Evolutionary conservation across 2,329 filamentous ascomycete genomes (phyloP).

Genomic region (Calonectria pteridis): DNA sequence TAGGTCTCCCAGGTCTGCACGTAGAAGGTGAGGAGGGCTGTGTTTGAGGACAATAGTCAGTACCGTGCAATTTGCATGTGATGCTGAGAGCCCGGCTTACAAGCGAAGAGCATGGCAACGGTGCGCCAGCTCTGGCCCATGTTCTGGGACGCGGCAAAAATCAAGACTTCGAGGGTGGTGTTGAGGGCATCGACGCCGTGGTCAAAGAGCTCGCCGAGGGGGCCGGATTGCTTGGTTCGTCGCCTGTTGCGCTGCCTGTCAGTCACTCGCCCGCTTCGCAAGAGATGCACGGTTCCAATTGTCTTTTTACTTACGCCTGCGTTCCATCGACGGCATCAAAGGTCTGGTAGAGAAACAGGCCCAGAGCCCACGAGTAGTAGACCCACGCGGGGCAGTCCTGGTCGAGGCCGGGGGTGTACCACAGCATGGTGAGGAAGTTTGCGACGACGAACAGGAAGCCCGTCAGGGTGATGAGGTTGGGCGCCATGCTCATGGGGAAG

Average conservation of each 20-base stretch:
- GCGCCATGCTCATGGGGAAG: constrained; percentile 96
- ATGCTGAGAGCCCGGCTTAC: constrained; percentile 59
- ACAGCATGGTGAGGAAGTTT: constrained; percentile 92
- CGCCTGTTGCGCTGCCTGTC: constrained; percentile 62
- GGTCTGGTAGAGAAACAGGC: constrained; percentile 96
- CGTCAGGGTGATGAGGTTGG: constrained; percentile 87
- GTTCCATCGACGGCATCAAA: constrained; percentile 97
- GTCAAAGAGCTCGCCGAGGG: constrained; percentile 95
- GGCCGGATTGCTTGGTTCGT: constrained; percentile 91
- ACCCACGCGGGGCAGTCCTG: constrained; percentile 96
- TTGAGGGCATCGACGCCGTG: constrained; percentile 98
- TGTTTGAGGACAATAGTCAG: background rate
- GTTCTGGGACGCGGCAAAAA: constrained; percentile 94
- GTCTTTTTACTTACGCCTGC: constrained; percentile 77
- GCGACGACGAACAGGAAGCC: constrained; percentile 90
- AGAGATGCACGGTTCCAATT: too few relatives aligned
- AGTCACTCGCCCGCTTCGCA: background rate
- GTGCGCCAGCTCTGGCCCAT: constrained; percentile 94
- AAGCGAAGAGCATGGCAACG: constrained; percentile 84
- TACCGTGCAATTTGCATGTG: background rate
- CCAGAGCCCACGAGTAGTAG: constrained; percentile 90
- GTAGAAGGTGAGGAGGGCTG: constrained; percentile 94
- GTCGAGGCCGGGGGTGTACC: constrained; percentile 95
- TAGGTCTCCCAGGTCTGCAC: constrained; percentile 99
- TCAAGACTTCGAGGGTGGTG: constrained; percentile 90